phyloP scores from a whole-genome alignment of 805 yeast genomes.

The Teunomyces atbi region DNA sequence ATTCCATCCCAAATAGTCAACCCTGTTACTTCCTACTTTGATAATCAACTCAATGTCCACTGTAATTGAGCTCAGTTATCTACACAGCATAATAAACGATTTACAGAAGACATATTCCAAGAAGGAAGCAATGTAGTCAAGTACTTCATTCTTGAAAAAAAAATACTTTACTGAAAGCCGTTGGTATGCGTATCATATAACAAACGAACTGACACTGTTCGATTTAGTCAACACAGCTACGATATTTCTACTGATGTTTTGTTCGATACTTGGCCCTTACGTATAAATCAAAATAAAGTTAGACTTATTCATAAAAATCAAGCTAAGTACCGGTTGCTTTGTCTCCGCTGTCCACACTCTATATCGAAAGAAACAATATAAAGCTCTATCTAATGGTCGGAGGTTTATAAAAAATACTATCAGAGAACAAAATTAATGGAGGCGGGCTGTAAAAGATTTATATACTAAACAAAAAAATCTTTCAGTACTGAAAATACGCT shows the following conservation, averaged over 20 bases:
- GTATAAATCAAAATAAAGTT: not conserved
- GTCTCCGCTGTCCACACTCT: constrained; percentile 51
- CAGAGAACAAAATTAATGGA: constrained; percentile 14
- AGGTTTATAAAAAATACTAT: constrained; percentile 27
- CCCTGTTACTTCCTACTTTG: not conserved
- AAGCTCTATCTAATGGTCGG: constrained; percentile 45
- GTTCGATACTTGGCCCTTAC: not conserved
- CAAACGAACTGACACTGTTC: too few species aligned
- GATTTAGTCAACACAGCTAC: too few species aligned
- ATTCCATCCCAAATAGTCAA: not conserved
- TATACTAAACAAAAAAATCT: not conserved
- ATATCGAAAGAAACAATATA: constrained; percentile 25
- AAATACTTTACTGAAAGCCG: too few species aligned
- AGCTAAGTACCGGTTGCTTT: constrained; percentile 17
- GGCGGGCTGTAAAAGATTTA: not conserved
- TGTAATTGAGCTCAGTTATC: not conserved
- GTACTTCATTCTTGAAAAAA: too few species aligned
- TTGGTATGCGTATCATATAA: too few species aligned
- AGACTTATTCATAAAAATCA: not conserved
- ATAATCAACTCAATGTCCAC: not conserved
- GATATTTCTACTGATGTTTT: not conserved
- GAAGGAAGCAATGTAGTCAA: too few species aligned
- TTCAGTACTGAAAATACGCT: not conserved
- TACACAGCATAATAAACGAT: not conserved
- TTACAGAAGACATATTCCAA: not conserved